These are phyloP conservation scores for Colletotrichum sidae DNA, from an alignment of 2,329 filamentous ascomycete species.

Conservation along the genomic window DNA sequence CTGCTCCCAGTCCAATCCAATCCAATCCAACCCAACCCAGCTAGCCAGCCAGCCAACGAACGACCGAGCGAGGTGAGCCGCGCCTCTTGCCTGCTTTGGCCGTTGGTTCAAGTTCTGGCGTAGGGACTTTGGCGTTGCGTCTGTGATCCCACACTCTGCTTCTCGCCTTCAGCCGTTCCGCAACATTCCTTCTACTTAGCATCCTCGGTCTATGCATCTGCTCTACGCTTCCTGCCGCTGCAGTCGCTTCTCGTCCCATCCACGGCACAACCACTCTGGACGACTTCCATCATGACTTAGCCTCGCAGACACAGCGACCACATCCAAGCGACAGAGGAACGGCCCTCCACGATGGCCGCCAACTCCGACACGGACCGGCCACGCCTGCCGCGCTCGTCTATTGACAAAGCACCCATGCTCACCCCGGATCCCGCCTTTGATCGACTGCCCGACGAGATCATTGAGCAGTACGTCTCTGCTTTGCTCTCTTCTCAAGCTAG, in stretches of 20 bases:
- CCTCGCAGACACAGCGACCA: constrained; percentile 11
- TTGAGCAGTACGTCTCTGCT: constrained; percentile 68
- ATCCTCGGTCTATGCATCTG: constrained; percentile 1
- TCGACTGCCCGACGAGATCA: constrained; percentile 75
- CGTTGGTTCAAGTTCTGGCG: too few species aligned
- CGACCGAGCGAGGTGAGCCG: constrained; percentile 9
- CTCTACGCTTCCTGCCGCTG: constrained; percentile 3
- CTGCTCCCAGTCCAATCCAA: too few species aligned
- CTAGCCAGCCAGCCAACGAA: neutral
- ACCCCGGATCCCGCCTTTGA: constrained; percentile 58
- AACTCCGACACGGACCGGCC: constrained; percentile 16
- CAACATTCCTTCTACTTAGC: neutral
- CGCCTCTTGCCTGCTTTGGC: neutral
- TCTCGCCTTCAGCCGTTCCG: neutral
- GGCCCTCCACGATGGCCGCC: constrained; percentile 25
- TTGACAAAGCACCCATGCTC: constrained; percentile 48
- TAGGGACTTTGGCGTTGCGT: neutral
- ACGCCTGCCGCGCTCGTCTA: constrained; percentile 40
- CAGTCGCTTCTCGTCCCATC: constrained; percentile 31
- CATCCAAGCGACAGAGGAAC: neutral
- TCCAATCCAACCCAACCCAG: too few species aligned
- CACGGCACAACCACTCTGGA: constrained; percentile 28
- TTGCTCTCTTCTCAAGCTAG: neutral
- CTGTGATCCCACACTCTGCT: constrained; percentile 20
- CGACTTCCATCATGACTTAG: constrained; percentile 36